Conservation (phyloP, 225 moss, liverwort and hornwort species). For the Polytrichum formosum region DNA sequence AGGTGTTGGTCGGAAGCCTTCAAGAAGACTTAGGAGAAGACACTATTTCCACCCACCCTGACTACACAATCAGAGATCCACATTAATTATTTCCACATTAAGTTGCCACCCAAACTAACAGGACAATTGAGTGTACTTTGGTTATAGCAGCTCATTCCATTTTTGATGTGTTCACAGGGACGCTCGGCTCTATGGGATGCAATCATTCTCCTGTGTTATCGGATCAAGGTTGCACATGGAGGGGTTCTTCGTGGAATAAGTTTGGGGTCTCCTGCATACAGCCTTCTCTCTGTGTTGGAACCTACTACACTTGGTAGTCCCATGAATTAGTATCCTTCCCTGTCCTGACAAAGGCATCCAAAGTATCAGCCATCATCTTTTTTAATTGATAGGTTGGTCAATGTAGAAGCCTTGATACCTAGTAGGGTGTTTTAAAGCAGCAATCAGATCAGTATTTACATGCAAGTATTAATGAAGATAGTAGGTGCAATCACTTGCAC, state of each 20-base stretch:
- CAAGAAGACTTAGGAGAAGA: no score
- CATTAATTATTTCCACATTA: no score
- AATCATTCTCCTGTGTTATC: constrained; percentile 73
- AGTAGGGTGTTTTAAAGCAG: neutral
- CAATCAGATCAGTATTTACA: neutral
- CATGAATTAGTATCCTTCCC: constrained; percentile 18
- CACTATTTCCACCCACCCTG: neutral
- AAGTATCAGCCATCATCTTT: neutral
- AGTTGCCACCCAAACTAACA: no score
- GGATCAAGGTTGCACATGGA: constrained; percentile 87
- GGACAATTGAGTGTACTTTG: neutral
- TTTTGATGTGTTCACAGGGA: constrained; percentile 43
- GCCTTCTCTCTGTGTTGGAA: constrained; percentile 75
- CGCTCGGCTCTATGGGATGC: constrained; percentile 91
- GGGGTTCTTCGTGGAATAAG: constrained; percentile 91
- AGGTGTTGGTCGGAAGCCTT: no score
- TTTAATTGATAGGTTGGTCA: neutral
- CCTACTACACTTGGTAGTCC: constrained; percentile 33
- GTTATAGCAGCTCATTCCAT: neutral
- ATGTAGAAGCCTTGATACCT: neutral
- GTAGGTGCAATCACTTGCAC: neutral
- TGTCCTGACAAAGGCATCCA: neutral
- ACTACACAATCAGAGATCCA: no score
- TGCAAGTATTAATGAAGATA: neutral
- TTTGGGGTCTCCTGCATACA: constrained; percentile 81